These are phyloP conservation scores for Pisolithus orientalis DNA, from an alignment of 768 basidiomycete species.

Conservation along the genomic window DNA sequence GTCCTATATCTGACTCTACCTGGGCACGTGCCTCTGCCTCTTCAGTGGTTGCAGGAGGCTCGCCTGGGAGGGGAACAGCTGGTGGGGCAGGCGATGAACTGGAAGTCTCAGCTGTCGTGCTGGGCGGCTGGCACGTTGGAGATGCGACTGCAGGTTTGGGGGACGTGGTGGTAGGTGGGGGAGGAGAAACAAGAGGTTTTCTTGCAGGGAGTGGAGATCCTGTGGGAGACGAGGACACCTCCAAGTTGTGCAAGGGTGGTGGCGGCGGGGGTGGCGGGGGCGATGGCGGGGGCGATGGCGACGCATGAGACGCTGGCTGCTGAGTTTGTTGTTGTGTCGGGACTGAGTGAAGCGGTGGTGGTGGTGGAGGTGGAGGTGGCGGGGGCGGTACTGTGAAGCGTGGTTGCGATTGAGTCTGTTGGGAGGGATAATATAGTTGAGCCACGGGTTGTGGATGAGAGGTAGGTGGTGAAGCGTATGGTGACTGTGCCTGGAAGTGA, in stretches of 20 bases:
- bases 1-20: slow-evolving; percentile 7
- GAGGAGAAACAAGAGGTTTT: slow-evolving; percentile 3
- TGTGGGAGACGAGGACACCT: slow-evolving; percentile 5
- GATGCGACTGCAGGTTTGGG: not conserved
- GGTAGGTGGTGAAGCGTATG: slow-evolving; percentile 12
- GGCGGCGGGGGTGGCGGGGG: not conserved
- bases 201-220: slow-evolving; percentile 1
- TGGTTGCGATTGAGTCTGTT: slow-evolving; percentile 16
- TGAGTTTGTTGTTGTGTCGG: not conserved
- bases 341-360: slow-evolving; percentile 5
- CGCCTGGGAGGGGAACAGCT: slow-evolving; percentile 1
- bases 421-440: slow-evolving; percentile 6
- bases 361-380: slow-evolving; percentile 16
- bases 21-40: slow-evolving; percentile 1
- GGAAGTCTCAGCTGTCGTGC: not conserved
- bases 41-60: slow-evolving; percentile 18
- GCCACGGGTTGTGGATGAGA: slow-evolving; percentile 11
- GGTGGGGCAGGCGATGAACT: slow-evolving; percentile 17
- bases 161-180: slow-evolving; percentile 9
- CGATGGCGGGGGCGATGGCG: not conserved
- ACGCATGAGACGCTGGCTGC: slow-evolving; percentile 1
- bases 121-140: not conserved
- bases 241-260: not conserved
- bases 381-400: slow-evolving; percentile 9
- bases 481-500: slow-evolving; percentile 10